Percentiles rank a stretch among this genome's conserved stretches.
These are phyloP conservation scores for Mrakiaceae sp. DNA, from an alignment of 1,284 basidiomycete species.

Conservation along the genomic window DNA sequence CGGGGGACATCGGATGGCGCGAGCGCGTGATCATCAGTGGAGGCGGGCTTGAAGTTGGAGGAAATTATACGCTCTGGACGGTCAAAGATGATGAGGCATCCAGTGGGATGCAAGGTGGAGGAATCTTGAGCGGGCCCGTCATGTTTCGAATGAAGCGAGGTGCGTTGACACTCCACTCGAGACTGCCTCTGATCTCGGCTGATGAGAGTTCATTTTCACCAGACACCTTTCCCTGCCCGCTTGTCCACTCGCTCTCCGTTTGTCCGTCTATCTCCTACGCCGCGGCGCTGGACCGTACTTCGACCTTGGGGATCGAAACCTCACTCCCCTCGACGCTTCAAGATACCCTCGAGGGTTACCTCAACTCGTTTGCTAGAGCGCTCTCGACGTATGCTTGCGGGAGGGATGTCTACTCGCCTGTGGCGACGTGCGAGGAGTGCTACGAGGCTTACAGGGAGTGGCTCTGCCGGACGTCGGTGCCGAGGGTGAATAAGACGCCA, in stretches of 20 bases:
- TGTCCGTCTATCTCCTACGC: conserved; percentile 63
- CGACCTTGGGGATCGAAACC: conserved; percentile 24
- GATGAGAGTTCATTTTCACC: not conserved
- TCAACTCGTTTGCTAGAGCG: conserved; percentile 61
- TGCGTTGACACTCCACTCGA: conserved; percentile 10
- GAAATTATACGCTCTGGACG: conserved; percentile 33
- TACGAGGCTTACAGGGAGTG: conserved; percentile 61
- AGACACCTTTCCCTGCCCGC: conserved; percentile 60
- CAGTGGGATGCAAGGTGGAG: conserved; percentile 13
- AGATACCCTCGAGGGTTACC: conserved; percentile 40
- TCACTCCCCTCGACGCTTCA: conserved; percentile 40
- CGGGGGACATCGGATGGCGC: conserved; percentile 24
- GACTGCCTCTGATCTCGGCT: not conserved
- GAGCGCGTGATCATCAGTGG: conserved; percentile 25
- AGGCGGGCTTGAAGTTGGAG: conserved; percentile 21
- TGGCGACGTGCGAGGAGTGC: conserved; percentile 65
- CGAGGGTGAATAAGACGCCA: conserved; percentile 24
- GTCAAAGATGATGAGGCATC: conserved; percentile 17
- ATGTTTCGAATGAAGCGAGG: conserved; percentile 32
- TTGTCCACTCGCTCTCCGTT: conserved; percentile 55
- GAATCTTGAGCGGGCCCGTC: conserved; percentile 25
- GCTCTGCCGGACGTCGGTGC: conserved; percentile 61
- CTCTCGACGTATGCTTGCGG: conserved; percentile 65
- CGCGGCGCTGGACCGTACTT: conserved; percentile 47
- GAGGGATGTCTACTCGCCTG: conserved; percentile 63